phyloP scores from a whole-genome alignment of 306 rosid genomes.

The Luffa aegyptiaca region DNA sequence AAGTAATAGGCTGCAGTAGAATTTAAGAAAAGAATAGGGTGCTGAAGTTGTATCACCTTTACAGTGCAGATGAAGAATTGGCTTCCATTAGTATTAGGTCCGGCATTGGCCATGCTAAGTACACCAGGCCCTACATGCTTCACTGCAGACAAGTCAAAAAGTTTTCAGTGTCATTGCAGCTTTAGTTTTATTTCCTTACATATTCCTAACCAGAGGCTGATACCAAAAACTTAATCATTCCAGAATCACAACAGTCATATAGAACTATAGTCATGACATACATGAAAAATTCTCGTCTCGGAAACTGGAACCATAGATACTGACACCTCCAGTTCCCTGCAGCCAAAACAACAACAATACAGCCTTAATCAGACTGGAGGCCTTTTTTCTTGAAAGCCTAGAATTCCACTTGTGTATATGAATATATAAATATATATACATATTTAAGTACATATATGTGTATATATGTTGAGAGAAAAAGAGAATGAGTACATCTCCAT shows the following conservation, averaged over 20 bases:
- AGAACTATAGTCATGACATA: constrained; percentile 25
- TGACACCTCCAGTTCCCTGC: constrained; percentile 93
- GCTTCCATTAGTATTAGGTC: constrained; percentile 83
- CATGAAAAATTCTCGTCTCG: constrained; percentile 71
- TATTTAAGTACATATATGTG: not conserved
- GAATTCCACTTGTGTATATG: not conserved
- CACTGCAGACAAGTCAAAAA: constrained; percentile 45
- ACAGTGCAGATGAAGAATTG: constrained; percentile 85
- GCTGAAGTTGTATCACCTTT: constrained; percentile 43
- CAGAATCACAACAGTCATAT: not conserved
- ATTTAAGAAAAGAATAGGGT: not conserved
- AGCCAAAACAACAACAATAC: constrained; percentile 3
- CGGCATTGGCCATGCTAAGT: constrained; percentile 97
- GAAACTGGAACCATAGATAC: constrained; percentile 77
- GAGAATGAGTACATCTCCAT: constrained; percentile 53
- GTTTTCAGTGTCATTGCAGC: not conserved
- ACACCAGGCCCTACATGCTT: constrained; percentile 88
- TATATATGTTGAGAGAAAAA: not conserved
- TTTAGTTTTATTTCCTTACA: not conserved
- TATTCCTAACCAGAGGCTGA: not conserved
- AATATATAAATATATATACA: not conserved
- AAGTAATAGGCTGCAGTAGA: not conserved
- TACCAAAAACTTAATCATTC: not conserved
- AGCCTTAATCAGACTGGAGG: not conserved
- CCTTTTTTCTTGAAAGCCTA: not conserved